Evolutionary conservation across 257 asterid genomes (phyloP), one percentile per base, ranked within the genome.

Genomic region (Anisodus acutangulus): DNA sequence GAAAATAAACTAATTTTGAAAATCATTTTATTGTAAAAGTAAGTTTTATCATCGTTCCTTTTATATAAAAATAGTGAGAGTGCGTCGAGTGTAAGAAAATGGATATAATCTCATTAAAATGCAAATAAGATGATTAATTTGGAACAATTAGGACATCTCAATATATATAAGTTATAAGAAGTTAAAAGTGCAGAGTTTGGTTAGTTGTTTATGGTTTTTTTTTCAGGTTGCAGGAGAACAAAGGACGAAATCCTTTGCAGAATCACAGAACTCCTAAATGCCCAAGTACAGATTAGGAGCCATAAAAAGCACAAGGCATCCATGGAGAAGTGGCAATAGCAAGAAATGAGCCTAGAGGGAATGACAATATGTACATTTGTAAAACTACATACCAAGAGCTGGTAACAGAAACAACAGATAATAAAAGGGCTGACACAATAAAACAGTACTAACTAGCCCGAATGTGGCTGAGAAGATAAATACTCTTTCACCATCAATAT

Each of bases 401-500:
- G 26, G 81, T 8, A 13, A 76, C 39, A n/a, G 39, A 9, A 66
- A 31, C n/a, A 66, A 66, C 45, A 66, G 72, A 31, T 22, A 51
- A 13, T 41, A 76, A 49, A 49, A 76, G 63, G 7, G 45, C 51
- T 76, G 63, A 26, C 63, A 76, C 63, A 51, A 53, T 9, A 22
- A 4, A 26, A 53, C 81, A 22, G 59, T 59, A 17, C 81, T 26
- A 78, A 26, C 81, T 78, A 78, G 81, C 81, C 16, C 13, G 49
- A 26, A 26, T 78, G 31, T 53, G 81, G 63, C 81, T 78, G 17
- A 64, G 83, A 59, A 79, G 62, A 63, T 26, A 53, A 86, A 85
- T 86, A 88, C 84, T 94, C 94, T 84, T 88, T 93, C 83, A 94
- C 95, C 98, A 94, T 94, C 88, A 94, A 85, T 57, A 93, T 92